Evolutionary conservation across 2,329 filamentous ascomycete genomes (phyloP).

Genomic region (Clonostachys rosea): DNA sequence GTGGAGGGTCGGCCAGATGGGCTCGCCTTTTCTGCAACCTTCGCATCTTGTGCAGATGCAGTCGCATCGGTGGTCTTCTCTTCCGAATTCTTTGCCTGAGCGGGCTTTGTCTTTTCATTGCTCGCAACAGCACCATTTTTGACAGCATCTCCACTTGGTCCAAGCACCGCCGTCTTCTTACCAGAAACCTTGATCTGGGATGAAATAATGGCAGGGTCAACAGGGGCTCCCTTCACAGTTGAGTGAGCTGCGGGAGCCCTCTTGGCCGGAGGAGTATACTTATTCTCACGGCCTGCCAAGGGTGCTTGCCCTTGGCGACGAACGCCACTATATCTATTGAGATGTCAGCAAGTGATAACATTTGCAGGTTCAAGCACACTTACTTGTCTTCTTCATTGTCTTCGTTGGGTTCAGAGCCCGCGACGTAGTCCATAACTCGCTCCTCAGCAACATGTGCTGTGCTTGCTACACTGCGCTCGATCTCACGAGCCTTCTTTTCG

Average conservation of each 20-base stretch:
- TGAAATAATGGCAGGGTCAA: slow-evolving; percentile 88
- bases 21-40: slow-evolving; percentile 14
- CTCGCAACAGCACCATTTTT: slow-evolving; percentile 22
- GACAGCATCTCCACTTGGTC: slow-evolving; percentile 10
- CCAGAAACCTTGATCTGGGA: slow-evolving; percentile 60
- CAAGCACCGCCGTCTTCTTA: slow-evolving; percentile 23
- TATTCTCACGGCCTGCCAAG: slow-evolving; percentile 54
- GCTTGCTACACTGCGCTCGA: slow-evolving; percentile 68
- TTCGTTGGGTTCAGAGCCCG: slow-evolving; percentile 58
- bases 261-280: slow-evolving; percentile 87
- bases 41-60: slow-evolving; percentile 24
- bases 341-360: slow-evolving; percentile 8
- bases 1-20: slow-evolving; percentile 25
- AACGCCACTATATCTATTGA: slow-evolving; percentile 80
- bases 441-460: slow-evolving; percentile 90
- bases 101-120: slow-evolving; percentile 14
- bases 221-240: slow-evolving; percentile 70
- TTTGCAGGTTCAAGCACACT: slow-evolving; percentile 15
- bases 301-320: slow-evolving; percentile 69
- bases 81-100: slow-evolving; percentile 18
- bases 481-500: slow-evolving; percentile 82
- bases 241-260: slow-evolving; percentile 72
- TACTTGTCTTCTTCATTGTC: slow-evolving; percentile 93
- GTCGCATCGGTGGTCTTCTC: slow-evolving; percentile 11
- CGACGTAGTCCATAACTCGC: slow-evolving; percentile 64